These are phyloP conservation scores for Geotrichum citri-aurantii DNA, from an alignment of 1,139 yeast genomes.

Conservation along the genomic window DNA sequence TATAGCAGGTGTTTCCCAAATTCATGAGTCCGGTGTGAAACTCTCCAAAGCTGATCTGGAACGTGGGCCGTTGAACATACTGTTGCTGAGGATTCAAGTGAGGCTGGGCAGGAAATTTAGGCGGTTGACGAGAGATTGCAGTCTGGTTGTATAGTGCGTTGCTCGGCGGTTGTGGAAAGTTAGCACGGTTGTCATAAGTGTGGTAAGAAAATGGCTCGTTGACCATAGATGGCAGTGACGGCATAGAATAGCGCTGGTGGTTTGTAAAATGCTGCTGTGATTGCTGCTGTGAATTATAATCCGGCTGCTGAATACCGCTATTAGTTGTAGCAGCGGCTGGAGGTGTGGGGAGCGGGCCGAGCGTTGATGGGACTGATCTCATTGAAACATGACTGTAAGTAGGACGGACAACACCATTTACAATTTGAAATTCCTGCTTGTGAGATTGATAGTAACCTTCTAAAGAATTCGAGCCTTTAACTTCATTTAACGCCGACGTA, in stretches of 20 bases:
- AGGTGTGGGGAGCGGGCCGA: background rate
- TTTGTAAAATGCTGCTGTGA: background rate
- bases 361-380: background rate
- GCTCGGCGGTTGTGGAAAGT: background rate
- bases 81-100: background rate
- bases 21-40: constrained; percentile 61
- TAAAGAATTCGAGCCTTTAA: background rate
- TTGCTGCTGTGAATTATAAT: background rate
- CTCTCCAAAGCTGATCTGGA: constrained; percentile 18
- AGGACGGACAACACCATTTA: constrained; percentile 11
- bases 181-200: background rate
- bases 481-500: background rate
- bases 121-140: background rate
- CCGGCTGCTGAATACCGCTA: background rate
- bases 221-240: constrained; percentile 1
- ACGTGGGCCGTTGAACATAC: background rate
- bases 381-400: constrained; percentile 10
- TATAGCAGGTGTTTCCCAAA: constrained; percentile 88
- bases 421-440: constrained; percentile 1
- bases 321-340: constrained; percentile 1
- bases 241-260: constrained; percentile 11
- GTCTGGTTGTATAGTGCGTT: background rate
- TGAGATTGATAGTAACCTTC: background rate
- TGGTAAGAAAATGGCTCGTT: background rate
- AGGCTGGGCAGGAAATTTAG: background rate